A percentile compares a stretch with the other conserved stretches of the same genome.
Conservation (phyloP, 1,284 basidiomycete species). For the Sanghuangporus weigelae region DNA sequence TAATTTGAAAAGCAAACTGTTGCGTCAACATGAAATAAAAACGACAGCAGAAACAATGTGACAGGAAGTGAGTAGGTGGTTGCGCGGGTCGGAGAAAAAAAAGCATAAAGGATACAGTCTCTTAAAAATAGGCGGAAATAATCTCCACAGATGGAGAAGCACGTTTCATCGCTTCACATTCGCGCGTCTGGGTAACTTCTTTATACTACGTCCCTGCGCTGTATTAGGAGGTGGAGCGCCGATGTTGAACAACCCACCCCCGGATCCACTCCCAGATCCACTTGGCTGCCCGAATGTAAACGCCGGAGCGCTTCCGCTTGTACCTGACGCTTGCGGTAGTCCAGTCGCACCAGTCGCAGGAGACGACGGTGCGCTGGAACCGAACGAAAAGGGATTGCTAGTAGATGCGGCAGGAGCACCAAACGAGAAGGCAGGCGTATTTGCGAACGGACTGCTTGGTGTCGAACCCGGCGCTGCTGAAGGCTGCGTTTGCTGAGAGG, state of each 20-base stretch:
- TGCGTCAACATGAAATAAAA: background rate
- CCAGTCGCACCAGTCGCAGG: constrained; percentile 37
- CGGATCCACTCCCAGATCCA: constrained; percentile 24
- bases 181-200: constrained; percentile 44
- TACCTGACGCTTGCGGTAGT: constrained; percentile 30
- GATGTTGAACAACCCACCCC: constrained; percentile 27
- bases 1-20: background rate
- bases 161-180: constrained; percentile 9
- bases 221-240: constrained; percentile 30
- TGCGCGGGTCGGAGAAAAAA: background rate
- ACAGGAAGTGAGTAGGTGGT: background rate
- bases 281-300: constrained; percentile 28
- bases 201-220: constrained; percentile 39
- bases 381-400: constrained; percentile 19
- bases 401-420: constrained; percentile 15
- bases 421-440: constrained; percentile 27
- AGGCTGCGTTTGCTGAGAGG: background rate
- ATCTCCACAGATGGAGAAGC: background rate
- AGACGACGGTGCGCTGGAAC: constrained; percentile 49
- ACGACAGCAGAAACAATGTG: background rate
- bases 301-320: constrained; percentile 29
- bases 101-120: background rate
- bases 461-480: constrained; percentile 22
- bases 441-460: constrained; percentile 27
- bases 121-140: background rate